Evolutionary conservation across 148 eudicot species (phyloP), one percentile per base, ranked within the genome.

Genomic region (Oxyria digyna): DNA sequence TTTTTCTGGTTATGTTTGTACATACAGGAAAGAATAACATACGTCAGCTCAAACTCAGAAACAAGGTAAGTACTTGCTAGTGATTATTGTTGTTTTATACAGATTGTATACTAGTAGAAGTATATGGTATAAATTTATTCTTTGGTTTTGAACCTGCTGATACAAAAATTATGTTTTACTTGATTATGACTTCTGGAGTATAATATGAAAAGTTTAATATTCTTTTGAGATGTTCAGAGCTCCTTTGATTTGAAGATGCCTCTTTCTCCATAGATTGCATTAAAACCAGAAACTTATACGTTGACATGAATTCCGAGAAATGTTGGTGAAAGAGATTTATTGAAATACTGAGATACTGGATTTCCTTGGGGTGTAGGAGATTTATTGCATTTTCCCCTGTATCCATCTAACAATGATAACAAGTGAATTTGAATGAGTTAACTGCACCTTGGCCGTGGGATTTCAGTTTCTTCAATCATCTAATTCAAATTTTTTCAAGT

Each of bases 1-100:
- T 4, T 63, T 69, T 74, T 74, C 65, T 59, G 62, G 62, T 23
- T 10, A 3, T 52, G 65, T 29, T 31, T 29, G 65, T 29, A 59
- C 65, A 59, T 59, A 59, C 65, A 59, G 20, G 65, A 59, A 29
- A 59, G 31, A 52, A 52, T 52, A 52, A 31, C 55, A 52, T 52
- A 52, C 62, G 23, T 52, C 14, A 67, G 68, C 66, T 71, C 72
- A 77, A 70, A 74, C 66, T 72, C 73, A 59, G 18, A 59, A n/a
- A 31, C 65, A 59, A 59, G 65, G 65, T 59, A 59, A 27, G 62
- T 59, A 59, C 65, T 59, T 59, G 29, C 38, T 55, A 14, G 20
- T 59, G 18, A 59, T 59, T 59, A 33, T 59, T 78, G 76, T 78
- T 78, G 65, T 59, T 59, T 59, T 15, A 59, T 59, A 59, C 29